These are phyloP conservation scores for Lycium ferocissimum DNA, from an alignment of 257 asterid genomes.

Conservation along the genomic window DNA sequence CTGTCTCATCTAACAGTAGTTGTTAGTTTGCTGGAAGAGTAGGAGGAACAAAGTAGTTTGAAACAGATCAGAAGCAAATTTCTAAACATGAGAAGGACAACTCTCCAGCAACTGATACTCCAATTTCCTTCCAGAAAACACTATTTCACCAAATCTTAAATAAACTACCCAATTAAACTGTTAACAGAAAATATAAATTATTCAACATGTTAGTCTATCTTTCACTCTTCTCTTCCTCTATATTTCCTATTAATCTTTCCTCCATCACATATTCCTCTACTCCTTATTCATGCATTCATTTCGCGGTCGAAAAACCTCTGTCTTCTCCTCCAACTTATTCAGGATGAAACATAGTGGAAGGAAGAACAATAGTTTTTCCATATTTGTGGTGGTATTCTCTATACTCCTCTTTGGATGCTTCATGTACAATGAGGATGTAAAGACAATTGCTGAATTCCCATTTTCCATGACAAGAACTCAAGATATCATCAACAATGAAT, in stretches of 20 bases:
- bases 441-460: constrained; percentile 75
- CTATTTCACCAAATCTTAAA: constrained; percentile 66
- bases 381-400: constrained; percentile 62
- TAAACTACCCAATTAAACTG: neutral
- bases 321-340: constrained; percentile 42
- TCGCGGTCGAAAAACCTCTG: constrained; percentile 63
- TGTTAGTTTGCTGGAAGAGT: constrained; percentile 23
- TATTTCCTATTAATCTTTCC: constrained; percentile 27
- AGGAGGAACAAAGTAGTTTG: constrained; percentile 27
- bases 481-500: constrained; percentile 33
- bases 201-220: constrained; percentile 30
- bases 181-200: neutral
- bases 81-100: constrained; percentile 48
- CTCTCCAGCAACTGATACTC: constrained; percentile 55
- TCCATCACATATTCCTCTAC: constrained; percentile 24
- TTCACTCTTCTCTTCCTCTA: constrained; percentile 32
- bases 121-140: constrained; percentile 44
- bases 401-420: constrained; percentile 77
- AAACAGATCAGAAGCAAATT: constrained; percentile 8
- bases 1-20: neutral
- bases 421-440: constrained; percentile 82
- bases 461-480: constrained; percentile 56
- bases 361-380: constrained; percentile 56
- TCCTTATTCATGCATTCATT: constrained; percentile 59
- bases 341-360: constrained; percentile 67